Evolutionary conservation across 495 filamentous ascomycete species (phyloP).

Genomic region (Polyplosphaeria fusca): DNA sequence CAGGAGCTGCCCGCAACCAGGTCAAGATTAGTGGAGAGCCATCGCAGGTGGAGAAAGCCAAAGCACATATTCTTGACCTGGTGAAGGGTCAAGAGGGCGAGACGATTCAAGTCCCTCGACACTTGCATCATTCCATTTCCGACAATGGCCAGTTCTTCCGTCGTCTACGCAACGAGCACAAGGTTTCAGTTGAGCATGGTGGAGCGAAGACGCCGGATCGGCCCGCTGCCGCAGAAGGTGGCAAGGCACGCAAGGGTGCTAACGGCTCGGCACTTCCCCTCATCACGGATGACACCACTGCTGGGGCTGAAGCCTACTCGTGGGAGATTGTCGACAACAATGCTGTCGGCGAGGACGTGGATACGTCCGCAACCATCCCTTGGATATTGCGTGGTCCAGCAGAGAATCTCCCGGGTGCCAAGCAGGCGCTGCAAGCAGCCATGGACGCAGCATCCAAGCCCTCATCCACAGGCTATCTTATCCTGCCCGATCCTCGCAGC

Average conservation of each 20-base stretch:
- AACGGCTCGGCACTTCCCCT: constrained; percentile 67
- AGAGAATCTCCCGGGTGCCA: constrained; percentile 72
- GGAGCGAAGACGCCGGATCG: constrained; percentile 70
- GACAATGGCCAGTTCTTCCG: constrained; percentile 94
- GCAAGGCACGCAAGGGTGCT: constrained; percentile 41
- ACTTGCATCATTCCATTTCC: constrained; percentile 75
- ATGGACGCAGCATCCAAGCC: constrained; percentile 70
- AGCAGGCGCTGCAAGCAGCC: constrained; percentile 69
- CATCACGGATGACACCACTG: constrained; percentile 69
- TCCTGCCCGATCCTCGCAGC: constrained; percentile 81
- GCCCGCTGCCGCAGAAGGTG: constrained; percentile 45
- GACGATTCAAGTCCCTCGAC: constrained; percentile 74
- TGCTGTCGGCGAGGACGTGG: constrained; percentile 42
- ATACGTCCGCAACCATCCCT: constrained; percentile 69
- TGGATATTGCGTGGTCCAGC: constrained; percentile 82
- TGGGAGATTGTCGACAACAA: constrained; percentile 71
- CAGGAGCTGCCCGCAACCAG: constrained; percentile 62
- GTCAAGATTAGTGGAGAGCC: constrained; percentile 82
- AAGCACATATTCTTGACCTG: constrained; percentile 72
- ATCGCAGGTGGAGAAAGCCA: constrained; percentile 75
- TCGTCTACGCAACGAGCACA: constrained; percentile 71
- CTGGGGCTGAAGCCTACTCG: constrained; percentile 56
- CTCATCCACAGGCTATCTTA: constrained; percentile 75
- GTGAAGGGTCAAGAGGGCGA: constrained; percentile 86
- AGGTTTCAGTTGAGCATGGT: constrained; percentile 85